These are phyloP conservation scores for Poteriospumella lacustris DNA, from an alignment of 108 stramenopile species.

Conservation along the genomic window DNA sequence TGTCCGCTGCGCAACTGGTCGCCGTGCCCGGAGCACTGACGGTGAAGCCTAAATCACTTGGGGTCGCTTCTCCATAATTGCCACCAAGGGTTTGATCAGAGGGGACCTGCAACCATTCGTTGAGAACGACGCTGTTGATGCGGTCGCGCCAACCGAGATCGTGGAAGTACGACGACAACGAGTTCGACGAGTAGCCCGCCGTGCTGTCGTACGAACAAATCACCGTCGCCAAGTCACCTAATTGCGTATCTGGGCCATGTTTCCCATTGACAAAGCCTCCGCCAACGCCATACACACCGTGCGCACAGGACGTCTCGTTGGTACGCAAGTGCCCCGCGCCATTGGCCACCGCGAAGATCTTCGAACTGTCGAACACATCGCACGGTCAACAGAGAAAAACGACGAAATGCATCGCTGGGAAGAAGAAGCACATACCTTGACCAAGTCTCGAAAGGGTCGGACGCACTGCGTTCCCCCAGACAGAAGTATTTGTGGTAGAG, in stretches of 20 bases:
- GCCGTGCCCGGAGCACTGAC: neutral
- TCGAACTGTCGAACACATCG: neutral
- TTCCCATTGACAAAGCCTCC: neutral
- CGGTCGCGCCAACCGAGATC: neutral
- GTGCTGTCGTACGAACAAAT: constrained; percentile 28
- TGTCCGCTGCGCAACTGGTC: neutral
- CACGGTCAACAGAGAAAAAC: neutral
- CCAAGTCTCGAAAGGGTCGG: constrained; percentile 17
- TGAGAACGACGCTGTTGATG: neutral
- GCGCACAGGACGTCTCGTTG: neutral
- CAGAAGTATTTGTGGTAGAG: constrained; percentile 27
- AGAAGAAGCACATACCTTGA: neutral
- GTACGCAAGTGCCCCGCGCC: constrained; percentile 6
- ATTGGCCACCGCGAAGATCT: constrained; percentile 25
- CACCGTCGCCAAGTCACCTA: constrained; percentile 27
- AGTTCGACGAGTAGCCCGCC: constrained; percentile 23
- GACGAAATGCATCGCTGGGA: neutral
- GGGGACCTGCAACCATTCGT: neutral
- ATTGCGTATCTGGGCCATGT: constrained; percentile 1
- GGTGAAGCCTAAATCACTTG: neutral
- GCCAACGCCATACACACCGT: neutral
- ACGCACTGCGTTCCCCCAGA: neutral
- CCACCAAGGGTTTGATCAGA: constrained; percentile 1
- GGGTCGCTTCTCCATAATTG: constrained; percentile 29
- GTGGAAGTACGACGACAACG: constrained; percentile 25